phyloP scores from a whole-genome alignment of 371 early-diverging fungal genomes.

The Mycotypha africana region DNA sequence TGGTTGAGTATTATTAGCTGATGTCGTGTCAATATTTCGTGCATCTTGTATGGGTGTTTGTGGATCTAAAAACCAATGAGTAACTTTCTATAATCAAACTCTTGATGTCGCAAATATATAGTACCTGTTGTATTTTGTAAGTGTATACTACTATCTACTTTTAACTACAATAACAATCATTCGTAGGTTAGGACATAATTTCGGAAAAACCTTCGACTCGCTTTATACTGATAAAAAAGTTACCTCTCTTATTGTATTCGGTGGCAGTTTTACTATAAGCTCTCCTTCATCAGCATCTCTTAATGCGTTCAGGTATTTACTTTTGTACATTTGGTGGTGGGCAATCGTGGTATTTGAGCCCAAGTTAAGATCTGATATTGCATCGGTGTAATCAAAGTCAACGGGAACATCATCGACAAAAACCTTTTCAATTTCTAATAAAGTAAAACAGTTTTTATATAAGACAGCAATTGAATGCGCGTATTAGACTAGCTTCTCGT shows the following conservation, averaged over 20 bases:
- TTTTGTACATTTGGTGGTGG: slow-evolving; percentile 56
- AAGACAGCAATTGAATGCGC: not conserved
- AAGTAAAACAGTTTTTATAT: not conserved
- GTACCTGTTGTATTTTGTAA: too few species aligned
- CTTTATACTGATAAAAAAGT: too few species aligned
- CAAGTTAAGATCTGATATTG: slow-evolving; percentile 43
- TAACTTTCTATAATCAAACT: too few species aligned
- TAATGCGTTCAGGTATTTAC: slow-evolving; percentile 51
- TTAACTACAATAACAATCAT: too few species aligned
- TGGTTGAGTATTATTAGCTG: not conserved
- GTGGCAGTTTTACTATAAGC: slow-evolving; percentile 55
- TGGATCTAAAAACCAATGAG: too few species aligned
- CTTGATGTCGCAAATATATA: too few species aligned
- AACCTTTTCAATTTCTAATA: slow-evolving; percentile 50
- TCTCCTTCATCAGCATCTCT: slow-evolving; percentile 67
- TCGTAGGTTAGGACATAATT: too few species aligned
- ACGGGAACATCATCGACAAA: slow-evolving; percentile 52
- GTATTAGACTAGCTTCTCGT: not conserved
- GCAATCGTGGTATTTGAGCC: slow-evolving; percentile 44
- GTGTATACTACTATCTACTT: too few species aligned
- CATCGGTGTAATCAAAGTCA: slow-evolving; percentile 48
- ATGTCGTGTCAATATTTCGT: not conserved
- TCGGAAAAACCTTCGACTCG: too few species aligned
- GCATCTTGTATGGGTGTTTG: too few species aligned
- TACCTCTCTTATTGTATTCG: slow-evolving; percentile 39